Conservation (phyloP, 495 filamentous ascomycete genomes). For the Tuber brumale region DNA sequence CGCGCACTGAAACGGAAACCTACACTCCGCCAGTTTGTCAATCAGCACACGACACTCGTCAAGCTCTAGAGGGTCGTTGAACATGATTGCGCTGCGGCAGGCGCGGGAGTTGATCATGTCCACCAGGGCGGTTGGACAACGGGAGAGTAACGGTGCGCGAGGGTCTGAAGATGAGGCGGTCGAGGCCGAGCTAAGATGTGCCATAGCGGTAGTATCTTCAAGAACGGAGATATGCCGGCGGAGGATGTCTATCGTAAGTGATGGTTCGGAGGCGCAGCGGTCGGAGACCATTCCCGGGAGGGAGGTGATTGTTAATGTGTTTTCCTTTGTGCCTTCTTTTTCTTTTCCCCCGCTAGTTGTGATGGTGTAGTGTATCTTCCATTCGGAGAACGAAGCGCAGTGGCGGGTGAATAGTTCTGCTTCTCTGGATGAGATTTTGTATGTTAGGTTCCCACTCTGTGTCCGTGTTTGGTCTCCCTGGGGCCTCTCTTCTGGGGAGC, state of each 20-base stretch:
- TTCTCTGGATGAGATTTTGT: conserved; percentile 20
- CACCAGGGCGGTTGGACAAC: conserved; percentile 54
- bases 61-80: conserved; percentile 68
- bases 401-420: conserved; percentile 43
- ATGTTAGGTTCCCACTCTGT: conserved; percentile 11
- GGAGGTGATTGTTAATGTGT: conserved; percentile 12
- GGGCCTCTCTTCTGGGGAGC: conserved; percentile 21
- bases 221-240: conserved; percentile 18
- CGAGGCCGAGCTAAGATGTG: neutral
- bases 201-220: conserved; percentile 7
- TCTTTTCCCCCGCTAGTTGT: neutral
- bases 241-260: conserved; percentile 31
- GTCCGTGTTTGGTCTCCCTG: neutral
- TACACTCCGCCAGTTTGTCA: conserved; percentile 56
- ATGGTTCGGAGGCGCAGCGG: conserved; percentile 27
- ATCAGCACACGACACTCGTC: conserved; percentile 64
- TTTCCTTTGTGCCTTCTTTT: conserved; percentile 2
- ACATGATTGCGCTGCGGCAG: conserved; percentile 92
- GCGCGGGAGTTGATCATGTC: conserved; percentile 85
- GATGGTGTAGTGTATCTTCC: conserved; percentile 19
- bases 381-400: conserved; percentile 33
- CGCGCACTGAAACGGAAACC: conserved; percentile 89
- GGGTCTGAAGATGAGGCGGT: neutral
- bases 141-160: neutral
- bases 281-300: conserved; percentile 27